Conservation (phyloP, 2,329 filamentous ascomycete species). For the Monascus ruber region DNA sequence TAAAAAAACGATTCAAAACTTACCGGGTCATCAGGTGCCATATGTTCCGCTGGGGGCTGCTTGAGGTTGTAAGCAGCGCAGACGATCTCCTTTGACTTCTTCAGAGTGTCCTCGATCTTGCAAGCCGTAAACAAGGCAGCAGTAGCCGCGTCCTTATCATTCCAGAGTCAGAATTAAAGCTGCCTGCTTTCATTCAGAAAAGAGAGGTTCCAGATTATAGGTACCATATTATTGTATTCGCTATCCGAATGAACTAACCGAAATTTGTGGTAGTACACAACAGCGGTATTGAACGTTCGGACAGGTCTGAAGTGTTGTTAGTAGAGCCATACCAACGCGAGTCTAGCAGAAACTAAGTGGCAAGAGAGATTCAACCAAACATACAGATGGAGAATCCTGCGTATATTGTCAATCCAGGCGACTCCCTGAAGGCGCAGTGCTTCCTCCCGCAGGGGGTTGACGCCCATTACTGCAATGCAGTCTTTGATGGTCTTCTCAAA, state of each 20-base stretch:
- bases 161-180: constrained; percentile 1
- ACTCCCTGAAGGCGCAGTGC: constrained; percentile 73
- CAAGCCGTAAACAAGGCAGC: constrained; percentile 85
- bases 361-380: constrained; percentile 18
- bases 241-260: constrained; percentile 71
- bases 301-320: constrained; percentile 51
- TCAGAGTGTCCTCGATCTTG: constrained; percentile 96
- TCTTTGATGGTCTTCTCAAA: constrained; percentile 70
- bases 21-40: constrained; percentile 74
- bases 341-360: background rate
- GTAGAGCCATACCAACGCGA: background rate
- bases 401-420: constrained; percentile 75
- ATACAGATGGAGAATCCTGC: constrained; percentile 67
- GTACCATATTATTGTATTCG: constrained; percentile 63
- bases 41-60: constrained; percentile 51
- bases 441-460: constrained; percentile 69
- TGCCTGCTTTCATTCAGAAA: background rate
- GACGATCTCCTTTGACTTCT: constrained; percentile 88
- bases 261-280: constrained; percentile 88
- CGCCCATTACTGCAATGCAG: constrained; percentile 56
- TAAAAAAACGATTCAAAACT: constrained; percentile 8
- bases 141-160: constrained; percentile 62
- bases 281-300: constrained; percentile 83
- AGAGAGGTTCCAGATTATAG: constrained; percentile 7
- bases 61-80: constrained; percentile 84